Base-by-base conservation (phyloP, 1,139 yeast genomes). In the Scheffersomyces illinoinensis region DNA sequence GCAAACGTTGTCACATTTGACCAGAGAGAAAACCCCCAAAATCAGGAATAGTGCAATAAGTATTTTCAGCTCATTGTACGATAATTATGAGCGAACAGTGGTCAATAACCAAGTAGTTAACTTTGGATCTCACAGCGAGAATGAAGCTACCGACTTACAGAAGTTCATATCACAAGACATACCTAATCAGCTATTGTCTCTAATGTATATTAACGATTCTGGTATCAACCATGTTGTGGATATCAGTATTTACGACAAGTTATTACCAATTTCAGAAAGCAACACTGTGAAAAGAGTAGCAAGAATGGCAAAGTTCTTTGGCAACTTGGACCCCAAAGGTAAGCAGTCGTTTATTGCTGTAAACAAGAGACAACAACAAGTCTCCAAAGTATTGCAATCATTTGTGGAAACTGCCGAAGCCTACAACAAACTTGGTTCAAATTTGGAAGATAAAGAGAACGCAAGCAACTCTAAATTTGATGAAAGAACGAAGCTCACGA, bases 191-290 rank as follows among this genome's bases (percentile, higher is more conserved):
- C 73, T 93, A 0, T 74, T 93, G 57, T 85, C 88, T 20, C 80
- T 92, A 56, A 80, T 90, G 52, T 93, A 91, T 68, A 89, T 93
- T 62, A 91, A 92, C 70, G 93, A 91, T 66, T 81, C 76, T 58
- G 79, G 79, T 20, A 88, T 92, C 56, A 91, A 88, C 59, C 82
- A 87, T n/a, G 76, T 84, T 23, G 90, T 91, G 19, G 97, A 93
- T 69, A 63, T 76, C 3, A 76, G 83, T 1, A 67, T 92, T 7
- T 83, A 88, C 66, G 91, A 88, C 58, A 79, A 82, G 58, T 67
- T 93, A 1, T 70, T 90, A 18, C 91, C 96, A 0, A 75, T 85
- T 50, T 74, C 79, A 4, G 76, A 77, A 26, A 79, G 82, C 53
- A 83, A 83, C 58, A 62, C 77, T 0, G 70, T 69, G 17, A 66